Evolutionary conservation across 2,329 filamentous ascomycete genomes (phyloP).

Genomic region (Arthrobotrys conoides): DNA sequence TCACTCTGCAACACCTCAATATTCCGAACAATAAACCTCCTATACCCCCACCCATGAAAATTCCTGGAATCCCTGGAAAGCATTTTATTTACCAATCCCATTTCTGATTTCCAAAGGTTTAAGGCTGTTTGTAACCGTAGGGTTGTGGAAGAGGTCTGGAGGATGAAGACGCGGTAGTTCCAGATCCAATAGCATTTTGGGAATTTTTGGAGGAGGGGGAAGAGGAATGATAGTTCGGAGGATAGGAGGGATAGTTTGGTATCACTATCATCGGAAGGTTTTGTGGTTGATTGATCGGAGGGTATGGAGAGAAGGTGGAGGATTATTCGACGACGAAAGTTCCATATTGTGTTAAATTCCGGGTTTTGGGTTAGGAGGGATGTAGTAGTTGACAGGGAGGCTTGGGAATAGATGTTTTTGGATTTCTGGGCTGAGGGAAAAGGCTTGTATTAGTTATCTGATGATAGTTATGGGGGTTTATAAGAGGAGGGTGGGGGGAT

Average conservation of each 20-base stretch:
- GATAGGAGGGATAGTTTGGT: conserved; percentile 70
- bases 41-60: conserved; percentile 96
- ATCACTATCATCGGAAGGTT: conserved; percentile 65
- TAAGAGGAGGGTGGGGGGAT: conserved; percentile 37
- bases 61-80: conserved; percentile 87
- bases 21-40: conserved; percentile 81
- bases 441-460: no score
- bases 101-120: conserved; percentile 85
- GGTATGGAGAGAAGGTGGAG: conserved; percentile 73
- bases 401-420: conserved; percentile 66
- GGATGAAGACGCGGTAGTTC: conserved; percentile 91
- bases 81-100: conserved; percentile 89
- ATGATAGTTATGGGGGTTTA: not conserved
- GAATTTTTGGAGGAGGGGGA: conserved; percentile 84
- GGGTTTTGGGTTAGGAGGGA: conserved; percentile 80
- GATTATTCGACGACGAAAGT: conserved; percentile 82
- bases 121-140: conserved; percentile 74
- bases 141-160: conserved; percentile 78
- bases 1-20: conserved; percentile 73
- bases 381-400: conserved; percentile 76
- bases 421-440: conserved; percentile 29
- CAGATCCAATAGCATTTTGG: conserved; percentile 99
- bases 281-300: conserved; percentile 65
- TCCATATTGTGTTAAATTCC: conserved; percentile 93
- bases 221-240: conserved; percentile 83